phyloP scores from a whole-genome alignment of 2,329 filamentous ascomycete species.

The Mycosphaerelloides madeirae region DNA sequence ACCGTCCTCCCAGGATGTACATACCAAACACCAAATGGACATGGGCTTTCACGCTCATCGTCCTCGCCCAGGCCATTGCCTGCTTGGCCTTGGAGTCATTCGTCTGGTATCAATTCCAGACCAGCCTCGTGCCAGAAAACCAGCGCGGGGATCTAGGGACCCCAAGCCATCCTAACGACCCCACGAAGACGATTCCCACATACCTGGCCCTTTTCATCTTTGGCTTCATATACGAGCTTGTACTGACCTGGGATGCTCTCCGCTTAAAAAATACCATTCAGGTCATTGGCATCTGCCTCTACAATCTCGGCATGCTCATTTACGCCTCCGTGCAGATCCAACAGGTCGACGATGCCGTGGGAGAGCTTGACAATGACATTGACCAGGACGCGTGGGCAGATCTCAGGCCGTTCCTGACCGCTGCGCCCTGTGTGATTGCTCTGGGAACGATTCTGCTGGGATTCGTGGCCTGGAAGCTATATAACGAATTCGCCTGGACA shows the following conservation, averaged over 20 bases:
- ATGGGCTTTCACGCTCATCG: conserved; percentile 73
- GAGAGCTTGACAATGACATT: conserved; percentile 45
- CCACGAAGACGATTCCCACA: conserved; percentile 67
- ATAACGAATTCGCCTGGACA: conserved; percentile 98
- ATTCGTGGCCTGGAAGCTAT: conserved; percentile 86
- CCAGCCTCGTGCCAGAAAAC: conserved; percentile 38
- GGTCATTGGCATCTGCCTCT: conserved; percentile 87
- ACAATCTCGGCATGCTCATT: conserved; percentile 85
- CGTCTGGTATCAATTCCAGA: conserved; percentile 82
- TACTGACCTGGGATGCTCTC: conserved; percentile 88
- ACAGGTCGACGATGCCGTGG: conserved; percentile 74
- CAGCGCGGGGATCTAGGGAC: conserved; percentile 2
- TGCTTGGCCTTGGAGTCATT: conserved; percentile 84
- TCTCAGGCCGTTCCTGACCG: conserved; percentile 71
- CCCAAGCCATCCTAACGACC: conserved; percentile 3
- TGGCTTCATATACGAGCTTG: conserved; percentile 85
- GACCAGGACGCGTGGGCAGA: conserved; percentile 59
- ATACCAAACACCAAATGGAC: conserved; percentile 83
- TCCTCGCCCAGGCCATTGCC: conserved; percentile 70
- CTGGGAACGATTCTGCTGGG: conserved; percentile 67
- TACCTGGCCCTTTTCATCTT: conserved; percentile 97
- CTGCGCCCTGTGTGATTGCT: conserved; percentile 79
- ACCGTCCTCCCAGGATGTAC: conserved; percentile 56
- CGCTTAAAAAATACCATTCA: conserved; percentile 97
- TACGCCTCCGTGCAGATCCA: conserved; percentile 92